phyloP scores from a whole-genome alignment of 176 grass and related monocot genomes.

The Poa annua region DNA sequence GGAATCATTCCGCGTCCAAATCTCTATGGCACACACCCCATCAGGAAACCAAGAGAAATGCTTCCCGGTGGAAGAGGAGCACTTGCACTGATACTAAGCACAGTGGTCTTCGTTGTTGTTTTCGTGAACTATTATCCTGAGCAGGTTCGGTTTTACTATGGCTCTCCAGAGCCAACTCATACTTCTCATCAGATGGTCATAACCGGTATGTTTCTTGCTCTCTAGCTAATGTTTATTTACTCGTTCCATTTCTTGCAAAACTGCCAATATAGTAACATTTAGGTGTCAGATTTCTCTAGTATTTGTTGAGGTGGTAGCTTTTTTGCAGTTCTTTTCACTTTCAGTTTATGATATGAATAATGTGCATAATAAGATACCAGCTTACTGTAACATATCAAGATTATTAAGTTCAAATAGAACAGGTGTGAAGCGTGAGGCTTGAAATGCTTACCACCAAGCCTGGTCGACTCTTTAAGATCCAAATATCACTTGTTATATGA shows the following conservation, averaged over 20 bases:
- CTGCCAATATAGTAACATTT: slow-evolving; percentile 12
- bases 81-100: slow-evolving; percentile 6
- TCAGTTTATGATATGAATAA: not conserved
- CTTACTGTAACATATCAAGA: not conserved
- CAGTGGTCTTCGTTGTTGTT: slow-evolving; percentile 8
- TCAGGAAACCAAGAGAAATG: not conserved
- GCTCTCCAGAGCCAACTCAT: not conserved
- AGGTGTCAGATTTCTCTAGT: slow-evolving; percentile 12
- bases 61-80: slow-evolving; percentile 25
- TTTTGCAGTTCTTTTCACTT: not conserved
- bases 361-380: not conserved
- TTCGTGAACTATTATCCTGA: not conserved
- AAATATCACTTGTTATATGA: slow-evolving; percentile 17
- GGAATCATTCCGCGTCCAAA: not conserved
- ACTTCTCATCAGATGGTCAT: not conserved
- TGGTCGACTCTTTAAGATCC: not conserved
- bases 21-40: slow-evolving; percentile 27
- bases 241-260: slow-evolving; percentile 3
- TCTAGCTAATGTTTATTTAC: slow-evolving; percentile 7
- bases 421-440: not conserved
- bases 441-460: slow-evolving; percentile 13
- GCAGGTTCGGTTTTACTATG: slow-evolving; percentile 7
- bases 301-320: not conserved
- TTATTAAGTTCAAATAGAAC: not conserved
- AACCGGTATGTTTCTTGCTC: slow-evolving; percentile 8